These are phyloP conservation scores for Trametes meyenii DNA, from an alignment of 768 basidiomycete genomes.

Conservation along the genomic window DNA sequence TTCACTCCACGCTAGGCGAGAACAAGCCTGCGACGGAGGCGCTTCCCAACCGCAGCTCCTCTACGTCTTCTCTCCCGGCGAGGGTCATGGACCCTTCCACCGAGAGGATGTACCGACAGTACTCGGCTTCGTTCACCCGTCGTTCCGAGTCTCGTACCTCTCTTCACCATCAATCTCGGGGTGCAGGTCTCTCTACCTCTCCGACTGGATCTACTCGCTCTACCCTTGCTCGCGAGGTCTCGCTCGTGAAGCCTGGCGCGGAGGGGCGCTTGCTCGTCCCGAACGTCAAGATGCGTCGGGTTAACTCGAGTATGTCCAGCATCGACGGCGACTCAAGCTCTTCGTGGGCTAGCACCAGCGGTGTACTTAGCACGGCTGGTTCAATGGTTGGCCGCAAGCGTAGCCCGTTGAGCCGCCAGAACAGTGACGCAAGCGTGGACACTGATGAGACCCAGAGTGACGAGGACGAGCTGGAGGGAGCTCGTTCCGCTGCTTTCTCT, in stretches of 20 bases:
- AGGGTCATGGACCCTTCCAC: constrained; percentile 21
- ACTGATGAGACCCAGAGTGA: constrained; percentile 32
- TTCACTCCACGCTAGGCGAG: constrained; percentile 51
- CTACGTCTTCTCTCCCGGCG: constrained; percentile 12
- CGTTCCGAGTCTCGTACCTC: constrained; percentile 54
- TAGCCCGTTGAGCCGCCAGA: constrained; percentile 44
- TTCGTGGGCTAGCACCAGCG: constrained; percentile 20
- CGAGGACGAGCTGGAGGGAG: constrained; percentile 31
- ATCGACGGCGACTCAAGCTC: constrained; percentile 18
- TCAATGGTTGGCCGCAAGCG: constrained; percentile 27
- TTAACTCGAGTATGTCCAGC: constrained; percentile 26
- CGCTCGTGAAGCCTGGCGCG: constrained; percentile 58
- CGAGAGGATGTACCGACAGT: constrained; percentile 56
- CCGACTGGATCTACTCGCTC: constrained; percentile 42
- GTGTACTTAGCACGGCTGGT: constrained; percentile 5
- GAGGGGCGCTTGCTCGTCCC: constrained; percentile 68
- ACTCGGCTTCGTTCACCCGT: constrained; percentile 57
- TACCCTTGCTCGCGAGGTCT: constrained; percentile 40
- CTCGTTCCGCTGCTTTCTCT: constrained; percentile 9
- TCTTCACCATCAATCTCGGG: constrained; percentile 29
- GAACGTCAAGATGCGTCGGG: constrained; percentile 41
- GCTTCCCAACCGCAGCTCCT: constrained; percentile 13
- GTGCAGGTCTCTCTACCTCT: constrained; percentile 26
- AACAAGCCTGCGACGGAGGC: constrained; percentile 25
- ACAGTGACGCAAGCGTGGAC: constrained; percentile 43